Evolutionary conservation across 805 yeast genomes (phyloP), one percentile per base, ranked within the genome.

Genomic region (Metschnikowia corniflorae): DNA sequence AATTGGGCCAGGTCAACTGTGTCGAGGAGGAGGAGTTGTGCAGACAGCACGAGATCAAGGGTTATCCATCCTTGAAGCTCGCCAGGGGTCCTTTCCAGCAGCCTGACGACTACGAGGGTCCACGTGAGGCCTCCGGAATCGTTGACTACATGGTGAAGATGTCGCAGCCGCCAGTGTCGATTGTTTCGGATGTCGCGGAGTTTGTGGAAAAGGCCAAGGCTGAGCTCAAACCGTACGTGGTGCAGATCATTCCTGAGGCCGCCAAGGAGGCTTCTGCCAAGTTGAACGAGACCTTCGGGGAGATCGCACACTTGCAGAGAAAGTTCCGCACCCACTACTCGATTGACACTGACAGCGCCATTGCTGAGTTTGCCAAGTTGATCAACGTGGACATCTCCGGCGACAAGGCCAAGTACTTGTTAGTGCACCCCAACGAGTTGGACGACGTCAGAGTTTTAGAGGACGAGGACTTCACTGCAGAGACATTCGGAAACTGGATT

Each of bases 1-100:
- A 78, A 53, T 68, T 86, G 54, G 94, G 87, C 31, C 95, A 86
- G 68, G 68, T 86, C 47, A 94, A 86, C 61, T 86, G 96, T 74
- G 82, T 88, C 23, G 85, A 75, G 51, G 81, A 86, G 50, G 75
- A 75, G 53, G 82, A 77, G 13, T 70, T 86, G 46, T 86, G 96
- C 64, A 68, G 68, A 51, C 68, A 73, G 28, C 79, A 72, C 43
- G 85, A 77, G 19, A 73, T 86, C 49, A 78, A 70, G 63, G 96
- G 96, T 39, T 86, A 83, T 66, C 96, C 96, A 59, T 79, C 91
- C 23, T 63, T 86, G 62, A 86, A 84, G 65, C 76, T 87, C 20
- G 78, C 84, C 67, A 78, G 82, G 59, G 77, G 76, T 44, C 50
- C 61, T 6, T 62, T 57, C 31, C 45, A 44, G 10, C 53, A 61